Evolutionary conservation across 2,329 filamentous ascomycete species (phyloP).

Genomic region (Parastagonospora nodorum): DNA sequence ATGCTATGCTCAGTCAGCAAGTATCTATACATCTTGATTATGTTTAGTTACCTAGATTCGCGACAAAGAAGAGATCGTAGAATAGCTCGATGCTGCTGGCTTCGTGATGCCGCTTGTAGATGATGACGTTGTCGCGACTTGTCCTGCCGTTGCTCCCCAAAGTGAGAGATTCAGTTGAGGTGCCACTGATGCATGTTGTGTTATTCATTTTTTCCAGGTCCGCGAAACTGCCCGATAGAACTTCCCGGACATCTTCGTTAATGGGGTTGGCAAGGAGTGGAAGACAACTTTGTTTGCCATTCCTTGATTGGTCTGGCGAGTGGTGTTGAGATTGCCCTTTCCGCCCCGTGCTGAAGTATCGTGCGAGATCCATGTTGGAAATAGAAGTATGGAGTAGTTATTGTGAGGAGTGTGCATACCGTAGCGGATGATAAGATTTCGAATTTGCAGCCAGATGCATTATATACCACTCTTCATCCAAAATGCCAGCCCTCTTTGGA

Average conservation of each 20-base stretch:
- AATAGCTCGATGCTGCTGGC: conserved; percentile 62
- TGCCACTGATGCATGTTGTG: conserved; percentile 5
- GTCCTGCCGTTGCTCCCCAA: conserved; percentile 19
- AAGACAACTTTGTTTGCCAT: conserved; percentile 10
- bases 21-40: not conserved
- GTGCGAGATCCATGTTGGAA: conserved; percentile 21
- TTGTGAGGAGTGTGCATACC: not conserved
- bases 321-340: conserved; percentile 7
- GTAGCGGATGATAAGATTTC: not conserved
- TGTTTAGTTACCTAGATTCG: conserved; percentile 56
- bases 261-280: conserved; percentile 24
- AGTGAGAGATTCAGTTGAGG: conserved; percentile 13
- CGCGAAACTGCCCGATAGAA: conserved; percentile 7
- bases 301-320: not conserved
- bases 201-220: conserved; percentile 20
- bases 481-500: not conserved
- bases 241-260: conserved; percentile 24
- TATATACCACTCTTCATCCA: not conserved
- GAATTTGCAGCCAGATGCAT: not conserved
- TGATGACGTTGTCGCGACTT: conserved; percentile 27
- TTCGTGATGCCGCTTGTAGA: conserved; percentile 45
- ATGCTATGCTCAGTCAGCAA: conserved; percentile 44
- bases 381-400: not conserved
- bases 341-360: conserved; percentile 22
- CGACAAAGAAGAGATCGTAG: conserved; percentile 66